These are phyloP conservation scores for Apiotrichum domesticum DNA, from an alignment of 1,284 basidiomycete species.

Conservation along the genomic window DNA sequence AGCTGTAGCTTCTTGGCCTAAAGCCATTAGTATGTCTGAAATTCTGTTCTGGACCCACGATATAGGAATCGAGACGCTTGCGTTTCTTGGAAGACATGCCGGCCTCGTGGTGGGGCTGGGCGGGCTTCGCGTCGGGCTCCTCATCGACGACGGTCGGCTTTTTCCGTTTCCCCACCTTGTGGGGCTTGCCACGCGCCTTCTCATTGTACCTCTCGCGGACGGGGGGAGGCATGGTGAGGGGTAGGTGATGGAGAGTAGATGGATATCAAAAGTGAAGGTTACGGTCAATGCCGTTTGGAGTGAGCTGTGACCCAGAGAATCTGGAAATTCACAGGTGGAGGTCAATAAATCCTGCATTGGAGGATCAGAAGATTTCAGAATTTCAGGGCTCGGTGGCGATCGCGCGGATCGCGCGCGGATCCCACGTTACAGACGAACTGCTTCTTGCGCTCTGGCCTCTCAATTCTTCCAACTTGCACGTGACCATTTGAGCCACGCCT, in stretches of 20 bases:
- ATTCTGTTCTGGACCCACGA: conserved; percentile 48
- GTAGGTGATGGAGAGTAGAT: background rate
- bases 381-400: too few relatives aligned
- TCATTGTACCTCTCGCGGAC: conserved; percentile 42
- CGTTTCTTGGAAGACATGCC: conserved; percentile 47
- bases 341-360: too few relatives aligned
- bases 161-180: conserved; percentile 40
- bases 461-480: too few relatives aligned
- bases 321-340: too few relatives aligned
- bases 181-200: conserved; percentile 43
- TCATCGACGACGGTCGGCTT: conserved; percentile 29
- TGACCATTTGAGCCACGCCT: too few relatives aligned
- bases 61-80: conserved; percentile 47
- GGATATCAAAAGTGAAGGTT: background rate
- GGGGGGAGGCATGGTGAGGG: conserved; percentile 30
- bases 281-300: too few relatives aligned
- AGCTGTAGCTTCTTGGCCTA: conserved; percentile 46
- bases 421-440: too few relatives aligned
- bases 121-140: conserved; percentile 40
- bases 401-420: too few relatives aligned
- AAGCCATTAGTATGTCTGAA: background rate
- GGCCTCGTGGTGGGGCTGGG: conserved; percentile 27
- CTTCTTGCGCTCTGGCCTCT: too few relatives aligned
- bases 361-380: too few relatives aligned
- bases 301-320: too few relatives aligned